Conservation (phyloP, 352 stramenopile species). For the Globisporangium abappressorium region DNA sequence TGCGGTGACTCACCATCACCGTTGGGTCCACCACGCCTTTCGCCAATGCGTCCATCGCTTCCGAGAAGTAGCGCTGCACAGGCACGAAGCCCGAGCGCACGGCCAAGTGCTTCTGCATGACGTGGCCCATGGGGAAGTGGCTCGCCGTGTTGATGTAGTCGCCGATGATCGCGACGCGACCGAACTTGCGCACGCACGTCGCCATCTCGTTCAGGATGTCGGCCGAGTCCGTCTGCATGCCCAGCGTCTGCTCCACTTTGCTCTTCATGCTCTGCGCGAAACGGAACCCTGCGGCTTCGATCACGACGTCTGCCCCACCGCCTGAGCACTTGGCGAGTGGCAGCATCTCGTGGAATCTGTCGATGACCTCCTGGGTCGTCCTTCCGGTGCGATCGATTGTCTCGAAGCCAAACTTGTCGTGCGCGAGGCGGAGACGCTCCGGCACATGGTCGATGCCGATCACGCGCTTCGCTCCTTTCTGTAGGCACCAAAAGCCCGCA, state of each 20-base stretch:
- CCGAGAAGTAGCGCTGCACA: conserved; percentile 31
- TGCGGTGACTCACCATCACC: conserved; percentile 26
- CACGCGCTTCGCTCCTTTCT: conserved; percentile 36
- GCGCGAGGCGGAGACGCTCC: conserved; percentile 30
- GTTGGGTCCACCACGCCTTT: conserved; percentile 27
- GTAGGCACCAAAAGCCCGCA: conserved; percentile 28
- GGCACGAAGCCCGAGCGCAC: conserved; percentile 30
- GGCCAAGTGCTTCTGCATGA: conserved; percentile 44
- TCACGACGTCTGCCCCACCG: conserved; percentile 37
- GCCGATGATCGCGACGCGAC: conserved; percentile 27
- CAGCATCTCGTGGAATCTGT: conserved; percentile 27
- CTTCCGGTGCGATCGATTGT: conserved; percentile 26
- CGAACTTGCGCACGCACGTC: conserved; percentile 32
- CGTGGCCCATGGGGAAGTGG: conserved; percentile 39
- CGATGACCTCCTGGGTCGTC: conserved; percentile 28
- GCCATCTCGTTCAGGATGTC: conserved; percentile 34
- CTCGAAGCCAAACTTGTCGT: conserved; percentile 31
- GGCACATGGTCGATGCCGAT: conserved; percentile 38
- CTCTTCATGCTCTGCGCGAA: conserved; percentile 20
- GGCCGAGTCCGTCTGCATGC: conserved; percentile 23
- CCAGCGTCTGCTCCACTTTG: conserved; percentile 26
- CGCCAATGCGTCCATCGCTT: conserved; percentile 27
- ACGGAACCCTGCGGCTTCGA: conserved; percentile 37
- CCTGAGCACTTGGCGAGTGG: conserved; percentile 16
- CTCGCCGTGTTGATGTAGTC: conserved; percentile 32